Conservation (phyloP, 305 asterid genomes). For the Fraxinus sp. region DNA sequence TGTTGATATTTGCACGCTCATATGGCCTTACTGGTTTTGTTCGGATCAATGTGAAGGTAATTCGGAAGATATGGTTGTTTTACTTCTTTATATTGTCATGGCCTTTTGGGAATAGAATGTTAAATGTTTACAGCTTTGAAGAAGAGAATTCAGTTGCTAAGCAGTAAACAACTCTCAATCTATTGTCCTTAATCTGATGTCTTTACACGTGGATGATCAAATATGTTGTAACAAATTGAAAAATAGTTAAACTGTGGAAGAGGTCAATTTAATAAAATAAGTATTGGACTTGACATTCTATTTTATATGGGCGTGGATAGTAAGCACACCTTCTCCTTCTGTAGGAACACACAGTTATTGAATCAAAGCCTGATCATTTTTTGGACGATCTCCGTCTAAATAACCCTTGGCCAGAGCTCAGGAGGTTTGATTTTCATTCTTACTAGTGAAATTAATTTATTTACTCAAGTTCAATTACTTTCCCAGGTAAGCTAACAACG, state of each 20-base stretch:
- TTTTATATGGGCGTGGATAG: slow-evolving; percentile 1
- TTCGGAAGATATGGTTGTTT: neutral
- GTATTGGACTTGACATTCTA: neutral
- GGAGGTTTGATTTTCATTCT: slow-evolving; percentile 48
- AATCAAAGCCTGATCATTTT: slow-evolving; percentile 94
- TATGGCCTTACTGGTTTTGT: slow-evolving; percentile 90
- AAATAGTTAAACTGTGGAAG: neutral
- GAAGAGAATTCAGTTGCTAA: slow-evolving; percentile 8
- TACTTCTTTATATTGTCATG: slow-evolving; percentile 10
- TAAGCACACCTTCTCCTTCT: slow-evolving; percentile 25
- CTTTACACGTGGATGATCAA: neutral
- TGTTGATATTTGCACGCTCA: slow-evolving; percentile 86
- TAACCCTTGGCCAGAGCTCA: slow-evolving; percentile 92
- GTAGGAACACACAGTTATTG: slow-evolving; percentile 93
- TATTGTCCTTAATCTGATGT: neutral
- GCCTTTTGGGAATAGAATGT: slow-evolving; percentile 14
- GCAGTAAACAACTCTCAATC: neutral
- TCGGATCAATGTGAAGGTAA: slow-evolving; percentile 89
- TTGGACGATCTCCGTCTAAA: slow-evolving; percentile 88
- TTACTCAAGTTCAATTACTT: neutral
- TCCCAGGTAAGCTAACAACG: neutral
- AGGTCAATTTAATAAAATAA: neutral
- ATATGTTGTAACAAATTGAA: slow-evolving; percentile 4
- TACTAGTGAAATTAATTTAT: slow-evolving; percentile 1
- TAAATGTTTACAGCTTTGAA: slow-evolving; percentile 14